phyloP scores from a whole-genome alignment of 495 filamentous ascomycete species.

The Penicillium paxilli region DNA sequence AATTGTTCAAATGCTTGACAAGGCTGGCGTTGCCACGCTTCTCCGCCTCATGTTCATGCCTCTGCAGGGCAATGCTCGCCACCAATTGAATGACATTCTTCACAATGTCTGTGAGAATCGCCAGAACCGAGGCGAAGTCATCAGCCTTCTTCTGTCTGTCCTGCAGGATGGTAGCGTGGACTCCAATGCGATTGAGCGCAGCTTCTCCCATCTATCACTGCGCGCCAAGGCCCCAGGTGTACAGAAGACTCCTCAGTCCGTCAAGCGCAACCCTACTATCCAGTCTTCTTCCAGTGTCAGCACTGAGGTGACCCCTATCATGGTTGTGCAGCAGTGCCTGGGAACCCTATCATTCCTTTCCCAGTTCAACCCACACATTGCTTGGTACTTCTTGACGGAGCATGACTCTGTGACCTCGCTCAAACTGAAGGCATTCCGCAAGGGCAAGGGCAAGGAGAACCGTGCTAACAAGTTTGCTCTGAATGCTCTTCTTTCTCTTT shows the following conservation, averaged over 20 bases:
- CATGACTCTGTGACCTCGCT: constrained; percentile 75
- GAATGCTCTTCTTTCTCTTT: constrained; percentile 82
- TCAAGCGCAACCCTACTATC: constrained; percentile 68
- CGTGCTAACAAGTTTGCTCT: constrained; percentile 87
- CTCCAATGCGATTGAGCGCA: constrained; percentile 89
- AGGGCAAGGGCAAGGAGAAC: constrained; percentile 82
- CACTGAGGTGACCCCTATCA: constrained; percentile 83
- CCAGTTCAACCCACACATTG: constrained; percentile 78
- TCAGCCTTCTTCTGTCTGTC: constrained; percentile 88
- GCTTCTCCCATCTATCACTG: constrained; percentile 88
- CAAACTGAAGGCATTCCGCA: constrained; percentile 74
- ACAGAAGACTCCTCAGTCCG: constrained; percentile 75
- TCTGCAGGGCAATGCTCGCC: constrained; percentile 78
- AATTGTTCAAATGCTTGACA: constrained; percentile 94
- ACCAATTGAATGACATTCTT: constrained; percentile 80
- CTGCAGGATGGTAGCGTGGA: constrained; percentile 96
- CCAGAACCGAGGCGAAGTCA: constrained; percentile 91
- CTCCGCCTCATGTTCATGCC: constrained; percentile 96
- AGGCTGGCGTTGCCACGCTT: constrained; percentile 88
- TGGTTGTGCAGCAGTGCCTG: constrained; percentile 95
- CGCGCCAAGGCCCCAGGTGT: constrained; percentile 77
- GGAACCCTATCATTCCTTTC: constrained; percentile 77
- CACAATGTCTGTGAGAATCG: constrained; percentile 89
- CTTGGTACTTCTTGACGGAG: constrained; percentile 92
- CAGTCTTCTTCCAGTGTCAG: constrained; percentile 54